These are phyloP conservation scores for Penicillium diatomitis DNA, from an alignment of 495 filamentous ascomycete species.

Conservation along the genomic window DNA sequence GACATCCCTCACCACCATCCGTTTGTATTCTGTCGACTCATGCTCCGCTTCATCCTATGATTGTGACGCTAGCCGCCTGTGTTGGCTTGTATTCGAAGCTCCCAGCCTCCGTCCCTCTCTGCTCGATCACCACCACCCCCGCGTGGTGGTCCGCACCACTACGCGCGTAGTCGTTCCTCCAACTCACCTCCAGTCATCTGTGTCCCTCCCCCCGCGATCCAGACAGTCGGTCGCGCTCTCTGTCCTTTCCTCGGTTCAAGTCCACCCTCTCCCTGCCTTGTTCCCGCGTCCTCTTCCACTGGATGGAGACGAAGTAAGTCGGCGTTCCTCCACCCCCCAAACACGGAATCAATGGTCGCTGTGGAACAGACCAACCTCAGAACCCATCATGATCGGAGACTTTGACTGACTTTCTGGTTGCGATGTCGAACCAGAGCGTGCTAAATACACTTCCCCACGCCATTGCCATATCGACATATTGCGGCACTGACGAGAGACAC, in stretches of 20 bases:
- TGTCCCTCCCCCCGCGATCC: background rate
- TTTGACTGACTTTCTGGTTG: too few relatives aligned
- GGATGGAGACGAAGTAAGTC: slow-evolving; percentile 19
- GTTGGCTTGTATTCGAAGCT: slow-evolving; percentile 6
- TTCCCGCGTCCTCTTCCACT: slow-evolving; percentile 8
- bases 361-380: too few relatives aligned
- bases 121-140: slow-evolving; percentile 3
- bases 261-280: background rate
- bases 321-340: background rate
- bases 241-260: background rate
- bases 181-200: slow-evolving; percentile 1
- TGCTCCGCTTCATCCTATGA: background rate
- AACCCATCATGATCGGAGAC: too few relatives aligned
- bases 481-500: too few relatives aligned
- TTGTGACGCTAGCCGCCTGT: background rate
- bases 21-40: background rate
- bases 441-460: too few relatives aligned
- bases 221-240: slow-evolving; percentile 1
- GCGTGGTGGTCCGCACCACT: slow-evolving; percentile 9
- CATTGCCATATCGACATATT: too few relatives aligned
- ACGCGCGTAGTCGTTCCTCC: slow-evolving; percentile 6
- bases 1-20: background rate
- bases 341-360: too few relatives aligned
- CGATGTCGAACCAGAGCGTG: too few relatives aligned
- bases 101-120: slow-evolving; percentile 5